phyloP scores from a whole-genome alignment of 1,284 basidiomycete species.

The Neolentinus lepideus region DNA sequence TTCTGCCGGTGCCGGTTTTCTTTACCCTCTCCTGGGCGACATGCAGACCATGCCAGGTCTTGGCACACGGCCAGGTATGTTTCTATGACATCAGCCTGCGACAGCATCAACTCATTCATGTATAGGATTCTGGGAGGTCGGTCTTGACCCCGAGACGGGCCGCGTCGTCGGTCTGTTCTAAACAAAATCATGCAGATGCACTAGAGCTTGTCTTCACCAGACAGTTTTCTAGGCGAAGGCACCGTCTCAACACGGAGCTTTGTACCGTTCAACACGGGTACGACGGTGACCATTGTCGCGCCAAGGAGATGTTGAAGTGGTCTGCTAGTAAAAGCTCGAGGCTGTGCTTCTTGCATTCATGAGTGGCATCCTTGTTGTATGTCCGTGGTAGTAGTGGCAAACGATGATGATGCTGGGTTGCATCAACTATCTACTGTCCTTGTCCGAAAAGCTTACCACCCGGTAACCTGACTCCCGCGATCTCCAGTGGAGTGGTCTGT shows the following conservation, averaged over 20 bases:
- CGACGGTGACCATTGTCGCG: conserved; percentile 7
- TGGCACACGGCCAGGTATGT: conserved; percentile 80
- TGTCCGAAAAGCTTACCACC: conserved; percentile 21
- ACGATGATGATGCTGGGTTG: neutral
- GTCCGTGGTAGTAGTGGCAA: neutral
- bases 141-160: conserved; percentile 67
- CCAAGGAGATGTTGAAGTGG: conserved; percentile 2
- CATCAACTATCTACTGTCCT: conserved; percentile 1
- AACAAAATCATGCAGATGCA: conserved; percentile 24
- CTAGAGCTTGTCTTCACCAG: conserved; percentile 12
- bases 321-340: neutral
- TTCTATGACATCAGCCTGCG: neutral
- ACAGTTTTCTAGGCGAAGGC: conserved; percentile 8
- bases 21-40: conserved; percentile 91
- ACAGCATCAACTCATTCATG: neutral
- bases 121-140: conserved; percentile 82
- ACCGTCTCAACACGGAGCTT: conserved; percentile 24
- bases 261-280: conserved; percentile 36
- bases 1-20: conserved; percentile 91
- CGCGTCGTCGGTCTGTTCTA: conserved; percentile 73
- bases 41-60: conserved; percentile 99
- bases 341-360: neutral
- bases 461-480: conserved; percentile 33
- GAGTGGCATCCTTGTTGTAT: neutral
- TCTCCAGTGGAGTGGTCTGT: conserved; percentile 6